Conservation (phyloP, 2,329 filamentous ascomycete species). For the Fusarium guadeloupense region DNA sequence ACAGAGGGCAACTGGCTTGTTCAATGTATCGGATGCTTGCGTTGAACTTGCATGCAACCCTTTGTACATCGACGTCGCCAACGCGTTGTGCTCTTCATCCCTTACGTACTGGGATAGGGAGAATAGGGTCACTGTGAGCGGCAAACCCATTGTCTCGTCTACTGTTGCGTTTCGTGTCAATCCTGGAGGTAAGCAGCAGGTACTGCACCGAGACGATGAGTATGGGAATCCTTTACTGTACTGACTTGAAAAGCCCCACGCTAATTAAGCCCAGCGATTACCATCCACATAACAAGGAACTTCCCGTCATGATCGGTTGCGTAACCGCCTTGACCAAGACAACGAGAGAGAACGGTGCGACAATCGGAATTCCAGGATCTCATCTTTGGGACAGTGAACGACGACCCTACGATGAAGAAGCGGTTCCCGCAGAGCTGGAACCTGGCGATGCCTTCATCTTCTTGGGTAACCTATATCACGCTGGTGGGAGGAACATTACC, state of each 20-base stretch:
- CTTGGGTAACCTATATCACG: constrained; percentile 52
- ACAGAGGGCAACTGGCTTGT: constrained; percentile 51
- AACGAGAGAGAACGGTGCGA: constrained; percentile 53
- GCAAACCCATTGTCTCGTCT: constrained; percentile 50
- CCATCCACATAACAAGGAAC: constrained; percentile 8
- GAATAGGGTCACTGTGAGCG: constrained; percentile 23
- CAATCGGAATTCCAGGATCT: constrained; percentile 52
- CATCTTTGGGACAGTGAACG: constrained; percentile 53
- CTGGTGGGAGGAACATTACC: constrained; percentile 51
- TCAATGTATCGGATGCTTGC: constrained; percentile 50
- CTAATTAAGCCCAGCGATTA: neutral
- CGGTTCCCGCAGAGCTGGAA: constrained; percentile 52
- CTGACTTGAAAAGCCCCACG: neutral
- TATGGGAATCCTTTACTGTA: neutral
- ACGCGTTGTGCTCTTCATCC: constrained; percentile 7
- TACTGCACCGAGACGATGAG: constrained; percentile 46
- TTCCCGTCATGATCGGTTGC: constrained; percentile 24
- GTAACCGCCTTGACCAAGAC: constrained; percentile 50
- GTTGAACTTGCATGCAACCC: constrained; percentile 50
- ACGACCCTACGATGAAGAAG: constrained; percentile 49
- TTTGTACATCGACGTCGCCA: constrained; percentile 11
- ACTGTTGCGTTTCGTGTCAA: constrained; percentile 52
- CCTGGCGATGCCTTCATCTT: constrained; percentile 53
- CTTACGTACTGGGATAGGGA: constrained; percentile 9
- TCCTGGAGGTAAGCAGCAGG: constrained; percentile 52